phyloP scores from a whole-genome alignment of 148 eudicot species.

The Tetragonia tetragonoides region DNA sequence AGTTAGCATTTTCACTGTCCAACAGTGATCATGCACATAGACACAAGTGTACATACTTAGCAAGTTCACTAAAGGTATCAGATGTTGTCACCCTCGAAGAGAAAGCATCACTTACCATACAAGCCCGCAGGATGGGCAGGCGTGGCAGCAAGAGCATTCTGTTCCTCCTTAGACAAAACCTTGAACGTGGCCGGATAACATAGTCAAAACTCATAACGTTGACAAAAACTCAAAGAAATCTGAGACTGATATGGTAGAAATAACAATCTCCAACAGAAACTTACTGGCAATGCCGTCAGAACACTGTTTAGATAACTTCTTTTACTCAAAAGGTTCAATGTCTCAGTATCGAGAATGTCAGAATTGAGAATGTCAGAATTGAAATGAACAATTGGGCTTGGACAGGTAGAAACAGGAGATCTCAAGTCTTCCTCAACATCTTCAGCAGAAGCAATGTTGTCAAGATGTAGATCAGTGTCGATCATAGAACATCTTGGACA shows the following conservation, averaged over 20 bases:
- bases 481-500: conserved; percentile 60
- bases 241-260: not conserved
- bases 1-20: not conserved
- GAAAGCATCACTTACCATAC: conserved; percentile 51
- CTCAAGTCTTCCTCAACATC: conserved; percentile 51
- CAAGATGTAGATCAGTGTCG: conserved; percentile 47
- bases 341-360: conserved; percentile 55
- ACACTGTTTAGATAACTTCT: conserved; percentile 57
- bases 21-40: not conserved
- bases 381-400: conserved; percentile 50
- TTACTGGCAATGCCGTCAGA: conserved; percentile 76
- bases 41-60: not conserved
- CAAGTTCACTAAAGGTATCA: not conserved
- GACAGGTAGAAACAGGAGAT: conserved; percentile 40
- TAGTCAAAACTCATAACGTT: not conserved
- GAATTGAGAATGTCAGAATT: conserved; percentile 50
- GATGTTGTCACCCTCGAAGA: not conserved
- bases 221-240: not conserved
- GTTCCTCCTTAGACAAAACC: conserved; percentile 85
- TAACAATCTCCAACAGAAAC: conserved; percentile 18
- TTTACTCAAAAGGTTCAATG: conserved; percentile 52
- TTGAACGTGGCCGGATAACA: conserved; percentile 15
- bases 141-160: conserved; percentile 70
- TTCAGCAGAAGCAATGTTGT: conserved; percentile 41
- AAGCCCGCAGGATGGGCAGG: conserved; percentile 95